Conservation (phyloP, 805 yeast genomes). For the Metschnikowia henanensis region DNA sequence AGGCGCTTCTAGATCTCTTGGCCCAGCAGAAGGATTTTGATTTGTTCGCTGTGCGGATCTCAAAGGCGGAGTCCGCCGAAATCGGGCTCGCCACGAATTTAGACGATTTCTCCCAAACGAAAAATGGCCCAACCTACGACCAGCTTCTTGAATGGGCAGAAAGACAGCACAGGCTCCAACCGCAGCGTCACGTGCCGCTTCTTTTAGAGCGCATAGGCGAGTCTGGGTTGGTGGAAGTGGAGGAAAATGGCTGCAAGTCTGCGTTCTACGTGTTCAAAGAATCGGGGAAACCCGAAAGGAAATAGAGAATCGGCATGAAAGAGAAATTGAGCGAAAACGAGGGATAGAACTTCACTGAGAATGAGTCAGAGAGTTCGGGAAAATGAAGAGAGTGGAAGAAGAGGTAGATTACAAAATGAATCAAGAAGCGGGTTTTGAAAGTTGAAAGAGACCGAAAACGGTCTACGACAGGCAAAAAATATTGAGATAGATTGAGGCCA, state of each 20-base stretch:
- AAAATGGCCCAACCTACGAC: slow-evolving; percentile 11
- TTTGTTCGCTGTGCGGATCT: slow-evolving; percentile 25
- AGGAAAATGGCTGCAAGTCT: slow-evolving; percentile 11
- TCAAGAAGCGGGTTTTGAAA: too few relatives aligned
- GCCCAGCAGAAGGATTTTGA: slow-evolving; percentile 25
- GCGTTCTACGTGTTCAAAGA: slow-evolving; percentile 15
- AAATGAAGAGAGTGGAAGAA: too few relatives aligned
- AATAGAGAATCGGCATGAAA: too few relatives aligned
- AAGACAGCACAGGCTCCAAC: neutral
- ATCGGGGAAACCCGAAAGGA: neutral
- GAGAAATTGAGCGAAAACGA: too few relatives aligned
- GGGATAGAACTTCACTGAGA: too few relatives aligned
- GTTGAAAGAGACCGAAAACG: too few relatives aligned
- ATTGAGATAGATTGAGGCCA: too few relatives aligned
- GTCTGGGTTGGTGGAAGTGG: slow-evolving; percentile 19
- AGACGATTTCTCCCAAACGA: neutral
- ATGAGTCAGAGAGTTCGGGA: too few relatives aligned
- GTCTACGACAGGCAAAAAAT: too few relatives aligned
- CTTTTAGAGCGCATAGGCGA: slow-evolving; percentile 16
- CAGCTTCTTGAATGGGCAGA: slow-evolving; percentile 18
- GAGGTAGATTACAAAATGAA: too few relatives aligned
- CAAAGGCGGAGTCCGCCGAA: slow-evolving; percentile 4
- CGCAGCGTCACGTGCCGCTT: slow-evolving; percentile 7
- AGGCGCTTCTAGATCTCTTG: slow-evolving; percentile 22
- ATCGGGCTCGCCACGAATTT: neutral